Percentiles rank a stretch among this genome's conserved stretches.
These are phyloP conservation scores for Tremella yokohamensis DNA, from an alignment of 768 basidiomycete species.

Conservation along the genomic window DNA sequence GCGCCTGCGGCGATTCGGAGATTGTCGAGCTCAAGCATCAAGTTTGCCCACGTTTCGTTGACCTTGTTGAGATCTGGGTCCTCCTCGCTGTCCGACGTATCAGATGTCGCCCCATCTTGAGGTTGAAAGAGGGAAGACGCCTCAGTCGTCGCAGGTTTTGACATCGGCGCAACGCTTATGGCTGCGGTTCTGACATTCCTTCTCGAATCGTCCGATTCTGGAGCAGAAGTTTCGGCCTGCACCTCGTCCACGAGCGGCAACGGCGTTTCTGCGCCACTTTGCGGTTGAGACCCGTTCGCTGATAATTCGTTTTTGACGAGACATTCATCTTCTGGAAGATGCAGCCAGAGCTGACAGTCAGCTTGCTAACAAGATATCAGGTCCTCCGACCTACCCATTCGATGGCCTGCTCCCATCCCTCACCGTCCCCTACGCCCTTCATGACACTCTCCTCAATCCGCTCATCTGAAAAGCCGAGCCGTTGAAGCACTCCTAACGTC, in stretches of 20 bases:
- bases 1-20: slow-evolving; percentile 24
- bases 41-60: slow-evolving; percentile 39
- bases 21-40: slow-evolving; percentile 30
- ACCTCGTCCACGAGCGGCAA: background rate
- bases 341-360: slow-evolving; percentile 42
- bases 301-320: slow-evolving; percentile 39
- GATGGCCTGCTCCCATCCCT: slow-evolving; percentile 67
- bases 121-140: slow-evolving; percentile 30
- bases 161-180: background rate
- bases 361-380: background rate
- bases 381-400: slow-evolving; percentile 70
- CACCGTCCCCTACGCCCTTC: slow-evolving; percentile 56
- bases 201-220: background rate
- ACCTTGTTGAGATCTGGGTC: slow-evolving; percentile 31
- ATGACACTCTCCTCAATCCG: slow-evolving; percentile 68
- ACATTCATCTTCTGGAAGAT: slow-evolving; percentile 48
- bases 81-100: slow-evolving; percentile 21
- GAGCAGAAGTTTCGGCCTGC: background rate
- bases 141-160: background rate
- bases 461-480: slow-evolving; percentile 70
- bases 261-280: background rate
- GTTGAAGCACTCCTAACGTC: slow-evolving; percentile 73
- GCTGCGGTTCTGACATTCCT: background rate
- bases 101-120: slow-evolving; percentile 9
- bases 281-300: background rate